Conservation (phyloP, 495 filamentous ascomycete genomes). For the Penicillium soppii region DNA sequence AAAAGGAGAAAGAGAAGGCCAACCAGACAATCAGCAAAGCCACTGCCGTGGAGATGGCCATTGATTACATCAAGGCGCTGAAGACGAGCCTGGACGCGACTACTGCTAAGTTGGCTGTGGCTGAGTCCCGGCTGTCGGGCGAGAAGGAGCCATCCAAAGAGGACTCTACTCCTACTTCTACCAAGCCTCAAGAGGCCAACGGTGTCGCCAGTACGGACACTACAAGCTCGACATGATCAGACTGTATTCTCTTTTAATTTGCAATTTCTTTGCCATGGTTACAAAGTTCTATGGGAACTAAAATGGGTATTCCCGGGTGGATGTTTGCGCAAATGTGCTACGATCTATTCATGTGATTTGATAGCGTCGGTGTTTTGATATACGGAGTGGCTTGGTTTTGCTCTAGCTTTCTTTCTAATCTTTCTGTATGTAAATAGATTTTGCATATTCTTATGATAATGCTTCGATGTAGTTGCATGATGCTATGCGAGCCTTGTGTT, state of each 20-base stretch:
- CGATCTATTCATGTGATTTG: constrained; percentile 5
- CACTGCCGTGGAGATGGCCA: constrained; percentile 92
- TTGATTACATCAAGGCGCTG: constrained; percentile 88
- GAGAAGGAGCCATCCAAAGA: neutral
- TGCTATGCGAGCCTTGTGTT: too few species aligned
- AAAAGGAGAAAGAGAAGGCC: constrained; percentile 41
- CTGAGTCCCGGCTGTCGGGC: constrained; percentile 46
- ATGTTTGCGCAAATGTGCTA: constrained; percentile 6
- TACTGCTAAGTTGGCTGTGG: constrained; percentile 60
- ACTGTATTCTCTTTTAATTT: neutral
- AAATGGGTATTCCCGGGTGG: neutral
- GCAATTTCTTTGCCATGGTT: neutral
- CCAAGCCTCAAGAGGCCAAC: neutral
- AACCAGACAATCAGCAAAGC: constrained; percentile 81
- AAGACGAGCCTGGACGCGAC: constrained; percentile 71
- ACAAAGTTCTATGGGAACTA: neutral
- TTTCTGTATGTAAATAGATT: neutral
- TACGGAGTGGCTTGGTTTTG: neutral
- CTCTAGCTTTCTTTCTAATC: neutral
- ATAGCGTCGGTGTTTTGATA: constrained; percentile 19
- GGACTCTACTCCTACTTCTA: neutral
- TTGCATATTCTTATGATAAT: neutral
- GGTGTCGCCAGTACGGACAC: neutral
- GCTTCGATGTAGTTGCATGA: too few species aligned
- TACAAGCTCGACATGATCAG: neutral